Evolutionary conservation across 768 basidiomycete genomes (phyloP).

Genomic region (Mycena crocata): DNA sequence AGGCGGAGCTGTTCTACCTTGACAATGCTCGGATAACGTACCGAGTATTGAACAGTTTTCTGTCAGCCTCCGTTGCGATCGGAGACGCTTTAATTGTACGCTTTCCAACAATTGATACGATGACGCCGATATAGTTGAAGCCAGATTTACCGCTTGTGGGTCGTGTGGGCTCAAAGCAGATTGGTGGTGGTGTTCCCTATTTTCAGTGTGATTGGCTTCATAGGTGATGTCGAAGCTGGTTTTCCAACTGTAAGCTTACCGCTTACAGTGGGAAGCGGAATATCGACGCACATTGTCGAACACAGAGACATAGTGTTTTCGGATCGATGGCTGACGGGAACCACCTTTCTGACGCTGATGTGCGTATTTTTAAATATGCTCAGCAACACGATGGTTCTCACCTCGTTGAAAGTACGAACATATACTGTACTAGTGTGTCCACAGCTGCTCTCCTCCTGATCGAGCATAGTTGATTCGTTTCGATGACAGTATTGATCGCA

Average conservation of each 20-base stretch:
- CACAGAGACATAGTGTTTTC: background rate
- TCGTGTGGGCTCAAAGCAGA: slow-evolving; percentile 10
- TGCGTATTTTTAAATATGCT: background rate
- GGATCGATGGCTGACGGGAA: background rate
- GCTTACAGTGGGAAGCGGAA: background rate
- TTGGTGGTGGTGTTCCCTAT: background rate
- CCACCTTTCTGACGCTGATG: background rate
- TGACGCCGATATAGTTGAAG: background rate
- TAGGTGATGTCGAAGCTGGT: background rate
- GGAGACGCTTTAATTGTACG: slow-evolving; percentile 12
- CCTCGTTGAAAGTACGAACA: background rate
- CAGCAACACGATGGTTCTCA: background rate
- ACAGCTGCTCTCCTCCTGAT: background rate
- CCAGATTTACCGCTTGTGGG: slow-evolving; percentile 14
- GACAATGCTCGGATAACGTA: background rate
- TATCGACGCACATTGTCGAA: background rate
- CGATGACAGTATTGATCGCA: background rate
- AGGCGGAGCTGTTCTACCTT: background rate
- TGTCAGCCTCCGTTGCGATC: background rate
- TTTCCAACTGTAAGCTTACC: background rate
- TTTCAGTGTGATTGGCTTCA: background rate
- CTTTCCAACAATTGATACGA: no score
- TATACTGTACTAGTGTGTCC: slow-evolving; percentile 6
- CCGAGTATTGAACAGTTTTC: background rate
- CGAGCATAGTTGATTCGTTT: background rate